Base-by-base conservation (phyloP, 1,139 yeast species). In the Scheffersomyces parashehatae region DNA sequence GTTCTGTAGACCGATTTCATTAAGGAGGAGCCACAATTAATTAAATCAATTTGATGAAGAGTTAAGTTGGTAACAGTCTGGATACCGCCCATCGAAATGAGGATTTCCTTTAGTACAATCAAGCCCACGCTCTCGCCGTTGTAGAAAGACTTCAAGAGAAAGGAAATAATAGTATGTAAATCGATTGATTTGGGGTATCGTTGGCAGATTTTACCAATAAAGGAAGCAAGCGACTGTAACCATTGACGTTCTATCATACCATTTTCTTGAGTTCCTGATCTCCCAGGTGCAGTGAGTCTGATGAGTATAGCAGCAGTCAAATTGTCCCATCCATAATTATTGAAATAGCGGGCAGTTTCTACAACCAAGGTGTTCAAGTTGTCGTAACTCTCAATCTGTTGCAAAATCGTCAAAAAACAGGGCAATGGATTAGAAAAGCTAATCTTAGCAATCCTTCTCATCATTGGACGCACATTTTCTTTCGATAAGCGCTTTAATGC, bases 341-440 rank as follows among this genome's bases (percentile, higher is more conserved):
- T 86, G 60, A 90, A 88, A 55, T 83, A 86, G 38, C 84, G 72
- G 0, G 97, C 91, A 2, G 96, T 82, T 43, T 85, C 87, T 9
- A 89, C 91, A 10, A 93, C 83, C 44, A 90, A 71, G 37, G 81
- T 83, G 42, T 84, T 88, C 51, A 90, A 78, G 59, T 90, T 93
- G 59, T 88, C 97, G 59, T 93, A 95, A 68, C 96, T 89, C 62
- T 95, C 99, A 48, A 93, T 83, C 56, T 85, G 91, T 44, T 79
- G 81, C 26, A 85, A 69, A 34, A 84, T 74, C 1, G 86, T 78
- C 34, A 75, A 64, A 31, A 86, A 79, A 29, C 95, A 81, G 1
- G 96, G 88, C 28, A 93, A 62, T 1, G 99, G 99, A 58, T 90
- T 90, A 1, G 88, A 71, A 48, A 81, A 84, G 28, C 91, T 79